Evolutionary conservation across 495 filamentous ascomycete genomes (phyloP).

Genomic region (Xylaria bambusicola): DNA sequence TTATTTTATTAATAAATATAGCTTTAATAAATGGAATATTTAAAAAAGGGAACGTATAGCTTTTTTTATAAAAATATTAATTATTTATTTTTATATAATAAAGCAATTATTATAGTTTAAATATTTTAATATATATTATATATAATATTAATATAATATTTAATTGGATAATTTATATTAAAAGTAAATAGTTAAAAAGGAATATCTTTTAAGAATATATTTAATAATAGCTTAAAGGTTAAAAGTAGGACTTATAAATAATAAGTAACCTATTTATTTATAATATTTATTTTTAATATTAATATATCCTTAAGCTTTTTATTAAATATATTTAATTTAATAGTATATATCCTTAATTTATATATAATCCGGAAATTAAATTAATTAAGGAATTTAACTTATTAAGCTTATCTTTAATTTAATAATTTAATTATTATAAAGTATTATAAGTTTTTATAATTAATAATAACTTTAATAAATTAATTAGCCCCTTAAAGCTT

Average conservation of each 20-base stretch:
- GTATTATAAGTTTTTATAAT: background rate
- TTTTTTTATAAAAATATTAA: background rate
- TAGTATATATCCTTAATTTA: too few relatives aligned
- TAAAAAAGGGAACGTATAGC: background rate
- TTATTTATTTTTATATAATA: background rate
- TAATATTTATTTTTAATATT: constrained; percentile 57
- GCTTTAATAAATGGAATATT: background rate
- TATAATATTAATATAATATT: background rate
- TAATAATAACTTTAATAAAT: background rate
- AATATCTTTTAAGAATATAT: too few relatives aligned
- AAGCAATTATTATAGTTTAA: too few relatives aligned
- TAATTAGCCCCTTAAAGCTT: background rate
- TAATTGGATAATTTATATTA: too few relatives aligned
- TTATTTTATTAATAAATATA: background rate
- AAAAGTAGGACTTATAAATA: background rate
- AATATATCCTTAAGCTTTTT: constrained; percentile 70
- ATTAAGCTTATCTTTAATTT: too few relatives aligned
- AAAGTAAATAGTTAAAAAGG: too few relatives aligned
- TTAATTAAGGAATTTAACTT: too few relatives aligned
- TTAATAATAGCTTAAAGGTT: background rate
- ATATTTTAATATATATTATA: background rate
- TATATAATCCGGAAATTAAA: too few relatives aligned
- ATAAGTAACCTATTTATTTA: background rate
- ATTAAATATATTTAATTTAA: too few relatives aligned
- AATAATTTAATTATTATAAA: background rate